Evolutionary conservation across 179 eudicot species (phyloP).

Genomic region (Gypsophila paniculata): DNA sequence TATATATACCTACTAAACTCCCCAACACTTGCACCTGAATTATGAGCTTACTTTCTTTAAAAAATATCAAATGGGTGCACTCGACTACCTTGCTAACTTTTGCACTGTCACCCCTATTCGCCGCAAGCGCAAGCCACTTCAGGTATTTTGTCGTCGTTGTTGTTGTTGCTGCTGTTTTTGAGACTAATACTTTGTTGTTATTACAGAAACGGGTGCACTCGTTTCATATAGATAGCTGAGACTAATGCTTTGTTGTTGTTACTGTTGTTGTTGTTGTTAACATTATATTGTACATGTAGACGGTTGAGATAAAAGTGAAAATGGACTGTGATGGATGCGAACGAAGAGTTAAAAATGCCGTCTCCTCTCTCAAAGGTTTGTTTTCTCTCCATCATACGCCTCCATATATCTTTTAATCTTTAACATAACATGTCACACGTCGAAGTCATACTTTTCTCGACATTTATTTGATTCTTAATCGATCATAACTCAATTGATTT

Average conservation of each 20-base stretch:
- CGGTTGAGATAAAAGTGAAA: constrained; percentile 84
- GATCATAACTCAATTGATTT: no score
- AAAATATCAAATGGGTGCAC: constrained; percentile 54
- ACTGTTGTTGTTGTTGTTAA: constrained; percentile 1
- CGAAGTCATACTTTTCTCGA: no score
- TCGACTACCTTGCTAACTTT: constrained; percentile 68
- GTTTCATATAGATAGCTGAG: no score
- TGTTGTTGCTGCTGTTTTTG: neutral
- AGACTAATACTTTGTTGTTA: constrained; percentile 6
- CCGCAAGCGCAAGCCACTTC: constrained; percentile 63
- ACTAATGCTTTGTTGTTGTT: constrained; percentile 4
- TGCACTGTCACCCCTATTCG: constrained; percentile 65
- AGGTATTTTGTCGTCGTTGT: constrained; percentile 41
- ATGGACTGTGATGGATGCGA: constrained; percentile 96
- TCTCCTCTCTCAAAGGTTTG: constrained; percentile 65
- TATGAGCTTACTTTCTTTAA: constrained; percentile 5
- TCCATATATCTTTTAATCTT: no score
- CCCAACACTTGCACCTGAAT: constrained; percentile 6
- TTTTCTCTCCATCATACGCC: no score
- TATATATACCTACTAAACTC: constrained; percentile 15
- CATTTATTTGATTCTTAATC: no score
- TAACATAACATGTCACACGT: no score
- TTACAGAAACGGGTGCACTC: no score
- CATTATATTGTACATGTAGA: constrained; percentile 28
- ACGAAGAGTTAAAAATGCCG: constrained; percentile 75